Percentiles rank a stretch among this genome's conserved stretches.
Evolutionary conservation across 2,329 filamentous ascomycete genomes (phyloP).

Genomic region (Trichophyton benhamiae): DNA sequence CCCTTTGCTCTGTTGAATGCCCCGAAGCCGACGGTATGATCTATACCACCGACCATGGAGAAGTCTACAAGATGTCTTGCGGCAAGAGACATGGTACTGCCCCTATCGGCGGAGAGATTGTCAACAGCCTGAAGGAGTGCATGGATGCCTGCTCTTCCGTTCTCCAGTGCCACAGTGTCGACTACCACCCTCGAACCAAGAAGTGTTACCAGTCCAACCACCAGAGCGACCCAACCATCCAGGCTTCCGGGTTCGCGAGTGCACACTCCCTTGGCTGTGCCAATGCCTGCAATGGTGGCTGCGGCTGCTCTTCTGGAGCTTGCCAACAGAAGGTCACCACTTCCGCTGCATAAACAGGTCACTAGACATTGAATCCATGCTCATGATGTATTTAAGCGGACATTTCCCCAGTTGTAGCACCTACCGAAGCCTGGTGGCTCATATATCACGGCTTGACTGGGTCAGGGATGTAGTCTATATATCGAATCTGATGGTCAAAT

Average conservation of each 20-base stretch:
- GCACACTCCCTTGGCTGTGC: conserved; percentile 4
- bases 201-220: background rate
- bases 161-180: conserved; percentile 4
- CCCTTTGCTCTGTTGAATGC: background rate
- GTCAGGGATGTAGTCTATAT: too few relatives aligned
- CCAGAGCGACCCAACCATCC: background rate
- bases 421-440: too few relatives aligned
- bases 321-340: too few relatives aligned
- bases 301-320: too few relatives aligned
- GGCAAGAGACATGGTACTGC: conserved; percentile 1
- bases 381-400: too few relatives aligned
- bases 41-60: background rate
- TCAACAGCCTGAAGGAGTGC: background rate
- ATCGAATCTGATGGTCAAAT: too few relatives aligned
- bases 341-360: too few relatives aligned
- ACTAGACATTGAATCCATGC: too few relatives aligned
- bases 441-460: too few relatives aligned
- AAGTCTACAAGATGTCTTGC: conserved; percentile 3
- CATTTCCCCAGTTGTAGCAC: too few relatives aligned
- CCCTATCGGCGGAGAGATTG: too few relatives aligned
- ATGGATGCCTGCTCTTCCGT: background rate
- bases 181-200: conserved; percentile 4
- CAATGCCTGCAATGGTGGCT: background rate
- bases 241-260: background rate
- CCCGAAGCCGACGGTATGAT: conserved; percentile 2